phyloP scores from a whole-genome alignment of 441 rosid species.

The Daphne laureola region DNA sequence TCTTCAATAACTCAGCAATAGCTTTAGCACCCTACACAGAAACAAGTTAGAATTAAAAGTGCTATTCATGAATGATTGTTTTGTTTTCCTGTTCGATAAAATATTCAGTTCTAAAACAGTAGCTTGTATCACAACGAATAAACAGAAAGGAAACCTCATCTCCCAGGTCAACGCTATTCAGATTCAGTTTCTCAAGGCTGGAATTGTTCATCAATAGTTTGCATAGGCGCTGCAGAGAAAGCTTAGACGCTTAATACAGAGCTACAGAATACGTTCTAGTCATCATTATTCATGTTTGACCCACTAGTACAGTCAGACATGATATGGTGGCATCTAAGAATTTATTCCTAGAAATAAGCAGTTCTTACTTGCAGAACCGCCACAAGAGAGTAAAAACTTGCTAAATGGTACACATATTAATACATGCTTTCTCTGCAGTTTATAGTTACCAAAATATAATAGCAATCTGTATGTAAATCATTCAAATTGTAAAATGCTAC shows the following conservation, averaged over 20 bases:
- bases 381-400: no score
- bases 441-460: no score
- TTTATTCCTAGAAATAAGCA: no score
- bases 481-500: no score
- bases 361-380: no score
- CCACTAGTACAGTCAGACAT: no score
- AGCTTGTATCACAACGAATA: conserved; percentile 1
- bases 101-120: conserved; percentile 1
- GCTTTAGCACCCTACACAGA: conserved; percentile 78
- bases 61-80: background rate
- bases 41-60: conserved; percentile 9
- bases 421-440: no score
- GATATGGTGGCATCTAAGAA: no score
- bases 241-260: background rate
- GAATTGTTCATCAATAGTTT: conserved; percentile 58
- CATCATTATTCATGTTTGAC: no score
- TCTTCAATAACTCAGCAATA: conserved; percentile 75
- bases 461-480: no score
- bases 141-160: conserved; percentile 63
- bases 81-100: conserved; percentile 6
- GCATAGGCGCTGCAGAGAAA: conserved; percentile 54
- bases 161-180: conserved; percentile 72
- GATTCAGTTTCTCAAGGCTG: conserved; percentile 72
- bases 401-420: no score
- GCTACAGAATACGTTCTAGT: background rate